Base-by-base conservation (phyloP, 2,329 filamentous ascomycete genomes). In the Xylariales sp. region DNA sequence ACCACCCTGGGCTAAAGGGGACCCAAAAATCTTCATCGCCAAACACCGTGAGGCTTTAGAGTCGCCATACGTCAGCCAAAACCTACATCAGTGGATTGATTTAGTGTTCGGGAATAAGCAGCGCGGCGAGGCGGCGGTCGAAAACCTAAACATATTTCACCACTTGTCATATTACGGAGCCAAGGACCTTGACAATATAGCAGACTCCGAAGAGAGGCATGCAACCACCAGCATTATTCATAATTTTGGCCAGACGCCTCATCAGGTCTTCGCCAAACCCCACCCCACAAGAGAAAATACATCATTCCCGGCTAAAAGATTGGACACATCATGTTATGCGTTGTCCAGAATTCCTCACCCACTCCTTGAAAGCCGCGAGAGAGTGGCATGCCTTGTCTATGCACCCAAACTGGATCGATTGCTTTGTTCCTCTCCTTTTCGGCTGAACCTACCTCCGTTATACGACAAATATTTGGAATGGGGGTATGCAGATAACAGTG, bases 181-280 rank as follows among this genome's bases (percentile, higher is more conserved):
- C 2, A 97, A 93, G 71, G 93, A 99, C 78, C 83, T 99, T 4
- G 96, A 99, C 78, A 90, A 90, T 60, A 98, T 99, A 68, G 89
- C 91, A 7, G 95, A 98, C 76, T 91, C 93, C 0, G 89, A 95
- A 64, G 94, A 98, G 79, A 87, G 94, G 50, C 85, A 94, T 6
- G 93, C 95, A 5, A 95, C 94, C 0, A 97, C 97, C 62, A 93
- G 93, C 41, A 97, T 97, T 73, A 98, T 99, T 74, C 95, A 99
- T 80, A 98, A 98, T 74, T 99, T 99, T 79, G 96, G 96, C 0
- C 96, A 99, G 79, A 99, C 97, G 1, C 96, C 97, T 1, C 92
- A 97, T 74, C 97, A 99, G 78, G 91, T 98, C 16, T 99, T 98
- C 78, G 87, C 89, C 52, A 91, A 91, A 66, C 85, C 91, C 12